A percentile compares a stretch with the other conserved stretches of the same genome.
Evolutionary conservation across 1,284 basidiomycete species (phyloP).

Genomic region (Malassezia arunalokei): DNA sequence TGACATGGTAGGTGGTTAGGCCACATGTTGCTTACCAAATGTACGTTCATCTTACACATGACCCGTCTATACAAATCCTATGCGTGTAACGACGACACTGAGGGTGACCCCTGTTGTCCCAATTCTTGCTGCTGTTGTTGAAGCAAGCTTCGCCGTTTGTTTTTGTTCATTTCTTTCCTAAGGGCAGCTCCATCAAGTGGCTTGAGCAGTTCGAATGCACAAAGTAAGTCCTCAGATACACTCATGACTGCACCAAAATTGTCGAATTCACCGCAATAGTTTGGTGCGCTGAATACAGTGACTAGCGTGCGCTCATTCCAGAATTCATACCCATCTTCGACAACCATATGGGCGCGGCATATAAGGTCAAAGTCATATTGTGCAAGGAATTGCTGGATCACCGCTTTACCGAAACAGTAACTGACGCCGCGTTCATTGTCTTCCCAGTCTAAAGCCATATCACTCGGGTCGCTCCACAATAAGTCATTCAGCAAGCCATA

Average conservation of each 20-base stretch:
- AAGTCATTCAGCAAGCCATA: conserved; percentile 94
- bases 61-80: background rate
- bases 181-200: conserved; percentile 86
- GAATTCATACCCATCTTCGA: conserved; percentile 93
- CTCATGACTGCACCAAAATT: conserved; percentile 74
- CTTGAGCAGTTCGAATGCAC: conserved; percentile 88
- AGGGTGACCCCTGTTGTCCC: background rate
- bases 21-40: no score
- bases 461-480: conserved; percentile 95
- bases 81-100: background rate
- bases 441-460: conserved; percentile 97
- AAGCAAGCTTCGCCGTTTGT: conserved; percentile 70
- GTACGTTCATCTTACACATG: no score
- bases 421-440: conserved; percentile 99
- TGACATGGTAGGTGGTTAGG: no score
- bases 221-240: conserved; percentile 90
- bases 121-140: conserved; percentile 3
- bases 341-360: conserved; percentile 99
- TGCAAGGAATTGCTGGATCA: conserved; percentile 88
- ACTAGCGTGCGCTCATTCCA: conserved; percentile 98
- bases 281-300: conserved; percentile 86
- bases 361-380: conserved; percentile 89
- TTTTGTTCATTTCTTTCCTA: conserved; percentile 98
- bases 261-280: conserved; percentile 93
- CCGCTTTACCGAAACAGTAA: conserved; percentile 95